These are phyloP conservation scores for Bacterosira constricta DNA, from an alignment of 108 stramenopile genomes.

Conservation along the genomic window DNA sequence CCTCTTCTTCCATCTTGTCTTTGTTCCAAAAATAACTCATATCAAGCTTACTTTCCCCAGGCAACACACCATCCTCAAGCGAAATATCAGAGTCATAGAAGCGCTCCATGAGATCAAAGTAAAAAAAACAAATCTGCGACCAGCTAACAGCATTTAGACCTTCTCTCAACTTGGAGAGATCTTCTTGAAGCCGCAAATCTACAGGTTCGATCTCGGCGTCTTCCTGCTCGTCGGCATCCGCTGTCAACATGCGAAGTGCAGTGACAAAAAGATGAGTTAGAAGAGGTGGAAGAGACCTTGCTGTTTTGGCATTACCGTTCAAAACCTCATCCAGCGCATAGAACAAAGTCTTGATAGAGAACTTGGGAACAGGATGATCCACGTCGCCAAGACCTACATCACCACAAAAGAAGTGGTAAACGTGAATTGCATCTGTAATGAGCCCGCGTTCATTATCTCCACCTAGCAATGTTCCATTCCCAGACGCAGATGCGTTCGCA, in stretches of 20 bases:
- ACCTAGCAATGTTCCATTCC: slow-evolving; percentile 27
- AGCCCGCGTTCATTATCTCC: slow-evolving; percentile 45
- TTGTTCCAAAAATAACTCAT: slow-evolving; percentile 58
- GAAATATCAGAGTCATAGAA: slow-evolving; percentile 66
- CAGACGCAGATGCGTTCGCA: slow-evolving; percentile 23
- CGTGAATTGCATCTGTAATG: slow-evolving; percentile 67
- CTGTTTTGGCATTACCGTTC: slow-evolving; percentile 63
- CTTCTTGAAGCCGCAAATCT: slow-evolving; percentile 46
- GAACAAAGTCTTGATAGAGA: slow-evolving; percentile 69
- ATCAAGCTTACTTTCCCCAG: slow-evolving; percentile 53
- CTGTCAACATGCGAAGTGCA: slow-evolving; percentile 61
- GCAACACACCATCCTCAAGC: slow-evolving; percentile 53
- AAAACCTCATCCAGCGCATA: slow-evolving; percentile 69
- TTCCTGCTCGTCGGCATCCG: slow-evolving; percentile 5
- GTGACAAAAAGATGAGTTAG: slow-evolving; percentile 74
- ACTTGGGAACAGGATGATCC: slow-evolving; percentile 52
- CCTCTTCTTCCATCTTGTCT: slow-evolving; percentile 24
- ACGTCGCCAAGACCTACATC: slow-evolving; percentile 62
- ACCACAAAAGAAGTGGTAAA: slow-evolving; percentile 85
- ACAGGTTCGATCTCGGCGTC: slow-evolving; percentile 35
- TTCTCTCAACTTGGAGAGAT: slow-evolving; percentile 43
- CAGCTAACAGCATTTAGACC: slow-evolving; percentile 75
- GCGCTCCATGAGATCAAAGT: slow-evolving; percentile 84
- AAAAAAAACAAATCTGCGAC: slow-evolving; percentile 67
- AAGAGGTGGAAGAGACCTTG: slow-evolving; percentile 74